These are phyloP conservation scores for Hypoxylon sp. DNA, from an alignment of 2,329 filamentous ascomycete species.

Conservation along the genomic window DNA sequence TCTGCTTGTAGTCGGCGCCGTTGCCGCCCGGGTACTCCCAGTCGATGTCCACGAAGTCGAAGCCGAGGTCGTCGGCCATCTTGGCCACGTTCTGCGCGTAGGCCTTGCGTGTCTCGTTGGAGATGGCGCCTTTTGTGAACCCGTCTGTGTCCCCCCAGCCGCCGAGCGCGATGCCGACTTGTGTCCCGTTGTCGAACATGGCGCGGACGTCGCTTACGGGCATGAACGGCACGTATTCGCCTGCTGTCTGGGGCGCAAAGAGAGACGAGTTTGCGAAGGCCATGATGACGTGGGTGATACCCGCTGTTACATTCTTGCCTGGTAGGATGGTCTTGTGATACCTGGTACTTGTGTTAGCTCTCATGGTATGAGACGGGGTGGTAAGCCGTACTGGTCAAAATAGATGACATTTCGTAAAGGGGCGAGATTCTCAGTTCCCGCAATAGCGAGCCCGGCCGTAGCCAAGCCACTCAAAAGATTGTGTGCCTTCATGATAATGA, in stretches of 20 bases:
- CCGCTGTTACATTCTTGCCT: constrained; percentile 31
- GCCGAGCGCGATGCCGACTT: constrained; percentile 78
- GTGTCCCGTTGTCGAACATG: constrained; percentile 65
- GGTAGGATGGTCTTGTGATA: constrained; percentile 33
- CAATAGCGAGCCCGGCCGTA: constrained; percentile 25
- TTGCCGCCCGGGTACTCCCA: constrained; percentile 77
- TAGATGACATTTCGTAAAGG: constrained; percentile 34
- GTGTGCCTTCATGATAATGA: constrained; percentile 32
- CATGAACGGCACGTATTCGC: constrained; percentile 61
- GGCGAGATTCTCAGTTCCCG: not conserved
- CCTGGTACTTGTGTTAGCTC: constrained; percentile 28
- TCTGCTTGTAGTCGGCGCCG: constrained; percentile 75
- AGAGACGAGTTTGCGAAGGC: constrained; percentile 42
- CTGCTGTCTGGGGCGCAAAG: constrained; percentile 25
- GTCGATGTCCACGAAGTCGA: constrained; percentile 78
- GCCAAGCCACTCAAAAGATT: constrained; percentile 25
- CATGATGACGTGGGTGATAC: constrained; percentile 44
- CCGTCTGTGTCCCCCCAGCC: constrained; percentile 79
- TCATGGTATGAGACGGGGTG: not conserved
- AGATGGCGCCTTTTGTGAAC: constrained; percentile 68
- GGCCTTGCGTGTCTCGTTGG: constrained; percentile 61
- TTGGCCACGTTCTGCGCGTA: constrained; percentile 74
- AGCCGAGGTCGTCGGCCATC: constrained; percentile 71
- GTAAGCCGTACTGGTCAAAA: constrained; percentile 36
- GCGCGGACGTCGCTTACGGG: constrained; percentile 62